phyloP scores from a whole-genome alignment of 805 yeast genomes.

The Candida khao-thaluensis region DNA sequence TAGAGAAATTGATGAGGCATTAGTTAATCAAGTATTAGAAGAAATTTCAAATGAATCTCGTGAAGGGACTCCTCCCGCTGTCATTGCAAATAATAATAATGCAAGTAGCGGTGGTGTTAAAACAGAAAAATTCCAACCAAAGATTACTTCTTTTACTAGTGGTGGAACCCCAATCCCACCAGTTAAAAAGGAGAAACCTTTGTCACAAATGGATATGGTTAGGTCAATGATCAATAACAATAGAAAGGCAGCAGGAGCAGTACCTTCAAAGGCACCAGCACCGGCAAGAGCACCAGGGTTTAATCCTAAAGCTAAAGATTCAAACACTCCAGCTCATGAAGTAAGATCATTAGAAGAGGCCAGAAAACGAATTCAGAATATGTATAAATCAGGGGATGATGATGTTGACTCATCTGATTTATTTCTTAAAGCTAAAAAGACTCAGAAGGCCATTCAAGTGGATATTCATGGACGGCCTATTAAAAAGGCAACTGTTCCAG shows the following conservation, averaged over 20 bases:
- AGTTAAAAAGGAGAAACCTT: constrained; percentile 8
- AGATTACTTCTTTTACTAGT: constrained; percentile 7
- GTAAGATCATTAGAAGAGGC: constrained; percentile 37
- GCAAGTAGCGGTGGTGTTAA: neutral
- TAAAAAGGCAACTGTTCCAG: constrained; percentile 23
- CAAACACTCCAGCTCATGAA: constrained; percentile 8
- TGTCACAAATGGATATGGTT: constrained; percentile 14
- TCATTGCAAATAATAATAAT: constrained; percentile 13
- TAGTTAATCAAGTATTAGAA: constrained; percentile 52
- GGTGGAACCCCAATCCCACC: neutral
- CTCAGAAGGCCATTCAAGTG: constrained; percentile 38
- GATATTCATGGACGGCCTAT: constrained; percentile 46
- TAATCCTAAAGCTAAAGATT: constrained; percentile 25
- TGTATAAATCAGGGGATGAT: constrained; percentile 11
- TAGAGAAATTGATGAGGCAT: constrained; percentile 47
- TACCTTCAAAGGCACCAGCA: constrained; percentile 36
- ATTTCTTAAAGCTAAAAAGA: constrained; percentile 23
- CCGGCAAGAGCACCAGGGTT: constrained; percentile 55
- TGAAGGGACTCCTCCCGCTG: constrained; percentile 1
- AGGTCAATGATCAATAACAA: constrained; percentile 15
- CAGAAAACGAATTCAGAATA: constrained; percentile 19
- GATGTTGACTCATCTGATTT: constrained; percentile 37
- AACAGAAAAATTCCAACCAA: neutral
- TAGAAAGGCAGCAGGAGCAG: constrained; percentile 7
- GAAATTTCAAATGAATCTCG: constrained; percentile 24